A percentile compares a stretch with the other conserved stretches of the same genome.
phyloP scores from a whole-genome alignment of 352 stramenopile genomes.

The Thraustochytrium sp. region DNA sequence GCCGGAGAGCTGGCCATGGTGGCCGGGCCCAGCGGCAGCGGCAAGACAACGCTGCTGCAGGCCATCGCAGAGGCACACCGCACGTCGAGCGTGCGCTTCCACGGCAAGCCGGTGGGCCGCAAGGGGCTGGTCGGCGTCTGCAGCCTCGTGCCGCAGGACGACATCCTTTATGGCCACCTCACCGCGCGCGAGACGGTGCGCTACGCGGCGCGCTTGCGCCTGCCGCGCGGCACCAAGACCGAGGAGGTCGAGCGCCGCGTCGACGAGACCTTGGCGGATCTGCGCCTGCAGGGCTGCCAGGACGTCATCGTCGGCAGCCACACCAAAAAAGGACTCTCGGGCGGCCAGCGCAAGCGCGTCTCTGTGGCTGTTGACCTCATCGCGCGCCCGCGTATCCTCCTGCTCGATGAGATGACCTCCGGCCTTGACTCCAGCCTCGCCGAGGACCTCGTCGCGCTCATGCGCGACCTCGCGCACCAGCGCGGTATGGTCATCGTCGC shows the following conservation, averaged over 20 bases:
- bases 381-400: slow-evolving; percentile 62
- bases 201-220: neutral
- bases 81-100: too few relatives aligned
- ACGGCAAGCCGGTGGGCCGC: too few relatives aligned
- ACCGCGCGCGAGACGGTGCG: neutral
- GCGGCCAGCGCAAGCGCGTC: slow-evolving; percentile 70
- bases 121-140: too few relatives aligned
- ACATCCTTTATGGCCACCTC: neutral
- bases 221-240: neutral
- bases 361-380: slow-evolving; percentile 76
- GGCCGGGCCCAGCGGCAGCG: too few relatives aligned
- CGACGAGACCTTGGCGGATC: neutral
- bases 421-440: slow-evolving; percentile 68
- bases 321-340: slow-evolving; percentile 61
- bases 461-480: slow-evolving; percentile 59
- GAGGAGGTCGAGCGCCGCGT: neutral
- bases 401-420: slow-evolving; percentile 72
- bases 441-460: slow-evolving; percentile 62
- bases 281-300: neutral
- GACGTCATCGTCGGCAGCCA: neutral
- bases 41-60: too few relatives aligned
- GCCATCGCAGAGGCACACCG: too few relatives aligned
- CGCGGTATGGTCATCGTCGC: neutral
- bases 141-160: neutral
- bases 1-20: too few relatives aligned